Evolutionary conservation across 441 rosid species (phyloP).

Genomic region (Omphalea diandra): DNA sequence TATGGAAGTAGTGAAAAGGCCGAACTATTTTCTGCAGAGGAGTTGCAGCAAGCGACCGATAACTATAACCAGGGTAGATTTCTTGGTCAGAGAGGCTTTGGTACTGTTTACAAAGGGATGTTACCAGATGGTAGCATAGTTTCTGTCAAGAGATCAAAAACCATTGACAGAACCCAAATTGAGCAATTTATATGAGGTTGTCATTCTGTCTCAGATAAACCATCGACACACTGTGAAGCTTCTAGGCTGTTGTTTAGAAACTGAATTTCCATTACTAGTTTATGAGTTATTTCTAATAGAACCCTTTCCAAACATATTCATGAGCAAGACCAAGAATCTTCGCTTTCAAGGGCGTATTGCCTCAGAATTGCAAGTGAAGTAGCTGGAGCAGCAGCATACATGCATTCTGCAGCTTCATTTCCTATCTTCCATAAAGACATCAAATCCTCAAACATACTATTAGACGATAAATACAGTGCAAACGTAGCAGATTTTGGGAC

Average conservation of each 20-base stretch:
- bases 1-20: background rate
- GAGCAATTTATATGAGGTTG: background rate
- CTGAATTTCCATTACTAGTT: background rate
- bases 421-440: background rate
- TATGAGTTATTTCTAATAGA: background rate
- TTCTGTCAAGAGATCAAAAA: background rate
- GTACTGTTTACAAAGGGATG: background rate
- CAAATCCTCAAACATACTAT: background rate
- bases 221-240: background rate
- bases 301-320: background rate
- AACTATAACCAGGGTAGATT: background rate
- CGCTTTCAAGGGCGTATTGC: background rate
- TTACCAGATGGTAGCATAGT: background rate
- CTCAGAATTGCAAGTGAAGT: background rate
- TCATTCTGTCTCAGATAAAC: background rate
- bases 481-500: background rate
- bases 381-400: constrained; percentile 6
- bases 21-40: background rate
- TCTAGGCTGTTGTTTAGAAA: background rate
- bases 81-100: background rate
- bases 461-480: background rate
- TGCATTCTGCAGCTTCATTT: constrained; percentile 2
- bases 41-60: background rate
- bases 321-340: background rate
- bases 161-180: background rate